Evolutionary conservation across 176 grass and related monocot genomes (phyloP).

Genomic region (bread wheat (Triticum aestivum)): DNA sequence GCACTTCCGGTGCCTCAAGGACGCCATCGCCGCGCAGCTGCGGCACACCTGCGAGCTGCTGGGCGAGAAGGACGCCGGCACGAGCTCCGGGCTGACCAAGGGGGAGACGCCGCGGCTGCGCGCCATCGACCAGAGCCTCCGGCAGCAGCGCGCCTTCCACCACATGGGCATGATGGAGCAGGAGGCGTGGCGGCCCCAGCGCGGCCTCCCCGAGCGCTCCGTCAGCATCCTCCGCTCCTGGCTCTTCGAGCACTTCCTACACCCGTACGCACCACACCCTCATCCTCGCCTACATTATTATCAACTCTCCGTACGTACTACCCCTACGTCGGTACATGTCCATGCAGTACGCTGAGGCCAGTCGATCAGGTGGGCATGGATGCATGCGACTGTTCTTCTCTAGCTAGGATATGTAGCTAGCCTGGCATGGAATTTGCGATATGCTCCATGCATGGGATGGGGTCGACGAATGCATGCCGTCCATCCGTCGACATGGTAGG

Average conservation of each 20-base stretch:
- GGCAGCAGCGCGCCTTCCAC: conserved; percentile 96
- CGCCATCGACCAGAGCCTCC: conserved; percentile 79
- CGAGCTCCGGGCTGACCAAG: conserved; percentile 80
- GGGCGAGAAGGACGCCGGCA: conserved; percentile 82
- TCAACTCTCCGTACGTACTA: background rate
- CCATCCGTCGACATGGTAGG: background rate
- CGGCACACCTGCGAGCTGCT: conserved; percentile 73
- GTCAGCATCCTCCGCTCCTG: conserved; percentile 76
- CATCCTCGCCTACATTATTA: background rate
- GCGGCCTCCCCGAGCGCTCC: conserved; percentile 91
- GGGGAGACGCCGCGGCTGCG: conserved; percentile 93
- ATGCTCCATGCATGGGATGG: conserved; percentile 27
- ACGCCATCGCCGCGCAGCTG: conserved; percentile 74
- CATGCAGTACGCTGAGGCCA: background rate
- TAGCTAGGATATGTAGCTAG: background rate
- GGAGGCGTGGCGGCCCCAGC: conserved; percentile 95
- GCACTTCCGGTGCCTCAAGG: conserved; percentile 99
- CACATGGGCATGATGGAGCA: conserved; percentile 99
- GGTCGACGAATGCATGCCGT: too few relatives aligned
- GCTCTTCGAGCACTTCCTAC: conserved; percentile 99
- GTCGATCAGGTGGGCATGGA: background rate
- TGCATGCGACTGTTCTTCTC: background rate
- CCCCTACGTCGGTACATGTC: background rate
- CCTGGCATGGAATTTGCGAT: background rate
- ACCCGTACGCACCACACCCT: conserved; percentile 63